Evolutionary conservation across 2,329 filamentous ascomycete species (phyloP), one percentile per base, ranked within the genome.

Genomic region (Calonectria henricotiae): DNA sequence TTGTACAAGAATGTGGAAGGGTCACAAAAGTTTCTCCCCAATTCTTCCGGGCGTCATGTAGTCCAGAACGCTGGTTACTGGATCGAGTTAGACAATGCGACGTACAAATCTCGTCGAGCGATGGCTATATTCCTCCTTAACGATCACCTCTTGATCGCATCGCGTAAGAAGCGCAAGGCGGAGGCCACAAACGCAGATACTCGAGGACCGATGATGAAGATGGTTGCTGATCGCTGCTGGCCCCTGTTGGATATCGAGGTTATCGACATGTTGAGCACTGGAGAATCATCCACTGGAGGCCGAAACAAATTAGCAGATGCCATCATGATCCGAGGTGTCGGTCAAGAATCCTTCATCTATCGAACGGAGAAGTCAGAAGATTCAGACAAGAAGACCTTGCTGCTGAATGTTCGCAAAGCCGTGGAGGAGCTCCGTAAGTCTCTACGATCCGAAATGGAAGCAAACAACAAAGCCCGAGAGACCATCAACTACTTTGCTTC

Each of bases 1-100:
- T 85, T 99, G 54, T 99, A 96, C 90, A 98, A 98, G 84, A 94
- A 93, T 49, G 94, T 99, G n/a, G 96, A 98, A 81, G 96, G 96
- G 1, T 98, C 95, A 11, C 96, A 99, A 79, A 98, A 98, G 81
- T 99, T 97, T 79, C 86, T 99, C 12, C 96, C 96, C 15, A 96
- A 95, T 65, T 89, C 95, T 23, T 91, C 93, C 23, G 96, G 95
- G n/a, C 92, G 96, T 44, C 97, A 98, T 80, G 95, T 99, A 54
- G 90, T 98, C 2, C 92, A 97, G 81, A 96, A 98, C 81, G 97
- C 95, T 4, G 93, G 94, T 1, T 90, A 93, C 58, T 99, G 96
- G 96, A 93, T 98, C 69, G 96, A 99, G 84, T 87, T 99, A 71
- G 97, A 99, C 83, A 97, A 96, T 73, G 96, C 96, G 12, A 99